Evolutionary conservation across 192 early-diverging fungal species (phyloP), one percentile per base, ranked within the genome.

Genomic region (Coemansia sp.): DNA sequence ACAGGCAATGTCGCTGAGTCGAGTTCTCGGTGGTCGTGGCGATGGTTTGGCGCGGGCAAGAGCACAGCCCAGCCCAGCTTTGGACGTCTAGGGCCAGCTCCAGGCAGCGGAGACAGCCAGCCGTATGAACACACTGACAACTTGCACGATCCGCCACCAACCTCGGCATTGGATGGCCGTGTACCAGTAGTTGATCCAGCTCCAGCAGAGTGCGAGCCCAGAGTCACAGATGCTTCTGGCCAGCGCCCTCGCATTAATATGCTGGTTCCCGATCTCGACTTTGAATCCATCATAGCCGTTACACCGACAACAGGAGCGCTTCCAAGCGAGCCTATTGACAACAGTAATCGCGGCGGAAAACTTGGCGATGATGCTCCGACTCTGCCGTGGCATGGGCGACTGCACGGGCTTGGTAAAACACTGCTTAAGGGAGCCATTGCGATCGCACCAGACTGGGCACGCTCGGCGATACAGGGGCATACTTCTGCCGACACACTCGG

Each of bases 401-500:
- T 81, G 68, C 67, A 74, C 23, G 63, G 48, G 10, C 5, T 76
- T 1, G 78, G 78, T 5, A 50, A 38, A 15, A 12, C 67, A 9
- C 45, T 73, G 51, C 6, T 81, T 12, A 68, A 64, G 6, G 66
- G 64, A 50, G 69, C 64, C 9, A 50, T 73, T 10, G 74, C 75
- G 8, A 76, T 76, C 45, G 78, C 78, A 42, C 78, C 78, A 10
- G 67, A 68, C 1, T 81, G 78, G 78, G 78, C 78, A 14, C 78
- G 74, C 25, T 50, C 59, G 6, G 44, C 34, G 36, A 64, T 81
- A 15, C 64, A 68, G 25, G 74, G 71, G 0, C 70, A 66, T 15
- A 42, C 39, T 7, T 17, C 63, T 7, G 78, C 78, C 4, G 78
- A 81, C 38, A 37, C 31, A 3, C 67, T 73, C 4, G 78, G 78